These are phyloP conservation scores for Vairimorpha necatrix DNA, from an alignment of 371 early-diverging fungal genomes.

Conservation along the genomic window DNA sequence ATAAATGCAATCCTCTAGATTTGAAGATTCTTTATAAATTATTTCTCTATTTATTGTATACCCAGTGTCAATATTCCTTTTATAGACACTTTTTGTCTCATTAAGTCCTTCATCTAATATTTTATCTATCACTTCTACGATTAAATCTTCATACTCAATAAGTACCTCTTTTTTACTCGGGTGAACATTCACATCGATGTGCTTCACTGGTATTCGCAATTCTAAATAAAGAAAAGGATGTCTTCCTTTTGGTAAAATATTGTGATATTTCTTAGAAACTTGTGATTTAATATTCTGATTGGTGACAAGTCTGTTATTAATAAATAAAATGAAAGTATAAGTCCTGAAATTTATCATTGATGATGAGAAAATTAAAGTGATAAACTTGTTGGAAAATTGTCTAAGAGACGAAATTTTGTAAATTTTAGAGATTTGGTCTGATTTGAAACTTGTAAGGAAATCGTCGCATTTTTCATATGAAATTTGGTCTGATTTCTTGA, in stretches of 20 bases:
- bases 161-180: conserved; percentile 87
- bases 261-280: conserved; percentile 72
- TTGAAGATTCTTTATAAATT: background rate
- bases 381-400: background rate
- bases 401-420: conserved; percentile 22
- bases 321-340: conserved; percentile 75
- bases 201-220: conserved; percentile 71
- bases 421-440: background rate
- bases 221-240: conserved; percentile 84
- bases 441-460: background rate
- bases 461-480: background rate
- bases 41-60: background rate
- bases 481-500: background rate
- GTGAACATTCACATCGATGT: conserved; percentile 94
- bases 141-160: conserved; percentile 77
- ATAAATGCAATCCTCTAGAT: background rate
- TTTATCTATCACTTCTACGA: conserved; percentile 66
- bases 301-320: conserved; percentile 81
- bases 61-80: background rate
- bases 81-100: background rate
- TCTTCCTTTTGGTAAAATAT: conserved; percentile 74
- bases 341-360: conserved; percentile 69
- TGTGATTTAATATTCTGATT: conserved; percentile 71
- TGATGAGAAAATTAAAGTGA: conserved; percentile 16
- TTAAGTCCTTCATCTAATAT: conserved; percentile 2